phyloP scores from a whole-genome alignment of 768 basidiomycete species.

The Cystofilobasidium macerans region DNA sequence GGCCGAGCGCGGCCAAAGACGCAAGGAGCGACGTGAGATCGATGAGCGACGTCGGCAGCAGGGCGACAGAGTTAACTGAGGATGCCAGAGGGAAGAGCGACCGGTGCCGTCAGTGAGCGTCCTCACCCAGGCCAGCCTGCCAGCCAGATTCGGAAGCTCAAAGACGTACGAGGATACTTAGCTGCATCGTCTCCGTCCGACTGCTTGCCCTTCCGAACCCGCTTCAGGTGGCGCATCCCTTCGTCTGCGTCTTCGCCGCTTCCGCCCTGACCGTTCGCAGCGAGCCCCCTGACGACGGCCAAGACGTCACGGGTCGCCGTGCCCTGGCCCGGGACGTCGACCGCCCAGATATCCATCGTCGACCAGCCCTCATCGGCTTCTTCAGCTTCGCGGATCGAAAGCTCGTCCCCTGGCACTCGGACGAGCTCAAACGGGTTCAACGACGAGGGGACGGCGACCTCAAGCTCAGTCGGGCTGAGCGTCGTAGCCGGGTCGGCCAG shows the following conservation, averaged over 20 bases:
- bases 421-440: conserved; percentile 16
- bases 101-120: neutral
- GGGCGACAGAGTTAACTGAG: conserved; percentile 28
- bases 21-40: conserved; percentile 14
- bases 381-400: conserved; percentile 7
- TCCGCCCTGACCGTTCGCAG: neutral
- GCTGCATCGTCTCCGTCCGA: neutral
- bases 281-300: neutral
- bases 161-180: neutral
- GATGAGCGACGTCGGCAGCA: conserved; percentile 27
- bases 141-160: neutral
- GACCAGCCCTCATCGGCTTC: conserved; percentile 23
- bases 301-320: conserved; percentile 20
- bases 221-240: conserved; percentile 23
- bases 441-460: conserved; percentile 3
- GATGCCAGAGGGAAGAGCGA: neutral
- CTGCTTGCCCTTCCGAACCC: conserved; percentile 20
- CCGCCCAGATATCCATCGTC: conserved; percentile 23
- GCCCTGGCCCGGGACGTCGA: conserved; percentile 16
- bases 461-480: conserved; percentile 4
- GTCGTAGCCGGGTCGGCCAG: conserved; percentile 14
- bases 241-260: conserved; percentile 3
- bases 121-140: neutral
- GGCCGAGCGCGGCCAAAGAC: conserved; percentile 25
- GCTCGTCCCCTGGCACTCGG: conserved; percentile 14